Evolutionary conservation across 352 stramenopile genomes (phyloP).

Genomic region (Globisporangium takayamanum): DNA sequence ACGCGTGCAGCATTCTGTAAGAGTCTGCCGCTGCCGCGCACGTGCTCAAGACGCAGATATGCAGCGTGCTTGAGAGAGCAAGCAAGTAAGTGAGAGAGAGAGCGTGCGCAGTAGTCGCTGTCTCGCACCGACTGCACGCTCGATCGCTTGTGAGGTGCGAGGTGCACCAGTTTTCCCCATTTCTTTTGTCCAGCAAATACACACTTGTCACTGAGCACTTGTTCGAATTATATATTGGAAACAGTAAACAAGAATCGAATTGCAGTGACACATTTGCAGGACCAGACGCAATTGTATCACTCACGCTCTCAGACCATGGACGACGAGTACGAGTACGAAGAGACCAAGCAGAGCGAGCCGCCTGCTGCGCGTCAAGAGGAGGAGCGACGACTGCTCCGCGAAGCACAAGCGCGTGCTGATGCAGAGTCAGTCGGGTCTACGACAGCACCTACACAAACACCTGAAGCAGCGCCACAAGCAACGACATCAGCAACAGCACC

Average conservation of each 20-base stretch:
- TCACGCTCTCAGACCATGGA: background rate
- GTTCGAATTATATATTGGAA: too few species aligned
- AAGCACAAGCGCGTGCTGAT: background rate
- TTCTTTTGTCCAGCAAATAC: background rate
- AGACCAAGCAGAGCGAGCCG: constrained; percentile 13
- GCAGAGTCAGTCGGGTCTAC: background rate
- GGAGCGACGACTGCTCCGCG: background rate
- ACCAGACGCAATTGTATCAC: background rate
- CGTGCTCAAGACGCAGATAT: background rate
- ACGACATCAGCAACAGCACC: background rate
- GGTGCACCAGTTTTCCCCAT: background rate
- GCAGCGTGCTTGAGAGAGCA: background rate
- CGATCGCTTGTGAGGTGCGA: too few species aligned
- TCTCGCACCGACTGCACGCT: too few species aligned
- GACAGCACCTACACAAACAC: background rate
- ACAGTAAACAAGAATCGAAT: too few species aligned
- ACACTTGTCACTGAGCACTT: too few species aligned
- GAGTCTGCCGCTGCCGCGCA: background rate
- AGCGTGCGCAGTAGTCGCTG: background rate
- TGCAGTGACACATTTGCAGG: background rate
- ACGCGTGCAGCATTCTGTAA: constrained; percentile 59
- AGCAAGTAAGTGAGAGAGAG: background rate
- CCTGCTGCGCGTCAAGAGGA: background rate
- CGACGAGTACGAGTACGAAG: constrained; percentile 1
- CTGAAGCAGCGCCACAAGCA: background rate